A percentile compares a stretch with the other conserved stretches of the same genome.
Conservation (phyloP, 148 eudicot species). For the Persicaria tinctoria region DNA sequence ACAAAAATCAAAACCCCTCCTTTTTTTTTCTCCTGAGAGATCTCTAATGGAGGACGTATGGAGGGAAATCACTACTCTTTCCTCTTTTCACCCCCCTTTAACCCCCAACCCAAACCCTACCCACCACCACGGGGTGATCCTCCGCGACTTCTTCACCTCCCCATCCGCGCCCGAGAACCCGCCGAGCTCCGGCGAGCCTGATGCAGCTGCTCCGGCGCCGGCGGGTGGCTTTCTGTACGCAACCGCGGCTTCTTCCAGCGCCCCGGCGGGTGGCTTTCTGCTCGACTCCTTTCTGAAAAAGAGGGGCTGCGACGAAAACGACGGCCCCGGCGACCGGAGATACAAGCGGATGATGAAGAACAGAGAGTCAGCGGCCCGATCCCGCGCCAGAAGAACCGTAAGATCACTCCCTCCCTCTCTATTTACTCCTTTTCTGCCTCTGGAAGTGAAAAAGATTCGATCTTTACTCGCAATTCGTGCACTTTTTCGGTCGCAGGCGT, state of each 20-base stretch:
- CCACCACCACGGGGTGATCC: background rate
- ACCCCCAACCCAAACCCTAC: background rate
- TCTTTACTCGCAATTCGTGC: background rate
- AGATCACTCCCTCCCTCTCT: background rate
- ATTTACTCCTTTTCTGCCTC: too few species aligned
- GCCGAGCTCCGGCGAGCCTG: background rate
- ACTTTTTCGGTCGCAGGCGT: slow-evolving; percentile 35
- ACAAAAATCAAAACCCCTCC: background rate
- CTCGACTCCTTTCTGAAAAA: slow-evolving; percentile 23
- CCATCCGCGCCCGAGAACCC: slow-evolving; percentile 6
- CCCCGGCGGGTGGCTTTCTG: background rate
- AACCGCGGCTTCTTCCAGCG: slow-evolving; percentile 12
- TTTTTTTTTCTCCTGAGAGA: background rate
- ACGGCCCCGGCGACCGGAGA: slow-evolving; percentile 25
- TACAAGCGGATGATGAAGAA: slow-evolving; percentile 73
- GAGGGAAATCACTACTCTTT: slow-evolving; percentile 17
- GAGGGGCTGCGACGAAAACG: slow-evolving; percentile 21
- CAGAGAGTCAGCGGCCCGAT: slow-evolving; percentile 75
- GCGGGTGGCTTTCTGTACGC: slow-evolving; percentile 6
- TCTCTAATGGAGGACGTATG: slow-evolving; percentile 20
- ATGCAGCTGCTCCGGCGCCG: background rate
- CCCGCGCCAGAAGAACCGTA: slow-evolving; percentile 68
- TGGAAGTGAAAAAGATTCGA: background rate
- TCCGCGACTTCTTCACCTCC: slow-evolving; percentile 17
- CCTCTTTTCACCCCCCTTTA: background rate